phyloP scores from a whole-genome alignment of 176 grass and related monocot genomes.

The Chloris gayana region DNA sequence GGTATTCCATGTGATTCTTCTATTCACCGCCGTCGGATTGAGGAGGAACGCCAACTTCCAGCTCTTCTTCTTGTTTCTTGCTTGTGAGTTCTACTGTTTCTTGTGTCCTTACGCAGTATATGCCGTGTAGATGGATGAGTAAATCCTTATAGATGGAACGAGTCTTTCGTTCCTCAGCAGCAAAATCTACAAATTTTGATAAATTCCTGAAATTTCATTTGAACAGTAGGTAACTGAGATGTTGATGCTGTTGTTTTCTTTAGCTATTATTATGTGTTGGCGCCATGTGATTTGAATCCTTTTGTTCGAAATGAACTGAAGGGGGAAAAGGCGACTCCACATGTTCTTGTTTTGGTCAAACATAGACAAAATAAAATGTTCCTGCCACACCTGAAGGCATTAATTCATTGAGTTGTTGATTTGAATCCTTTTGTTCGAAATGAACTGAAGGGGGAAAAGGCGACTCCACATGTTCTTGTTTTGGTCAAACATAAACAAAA shows the following conservation, averaged over 20 bases:
- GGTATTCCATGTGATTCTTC: slow-evolving; percentile 53
- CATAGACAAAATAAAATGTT: background rate
- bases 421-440: background rate
- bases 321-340: background rate
- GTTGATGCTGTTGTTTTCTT: background rate
- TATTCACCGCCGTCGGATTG: slow-evolving; percentile 48
- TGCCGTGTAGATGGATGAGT: background rate
- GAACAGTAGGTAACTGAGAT: background rate
- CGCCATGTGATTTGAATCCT: background rate
- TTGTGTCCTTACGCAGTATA: background rate
- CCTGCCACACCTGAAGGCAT: background rate
- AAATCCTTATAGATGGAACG: background rate
- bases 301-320: background rate
- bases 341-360: background rate
- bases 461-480: background rate
- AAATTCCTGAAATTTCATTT: background rate
- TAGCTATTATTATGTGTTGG: background rate
- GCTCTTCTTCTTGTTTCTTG: slow-evolving; percentile 57
- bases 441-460: background rate
- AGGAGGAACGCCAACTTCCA: slow-evolving; percentile 67
- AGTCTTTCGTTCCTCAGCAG: background rate
- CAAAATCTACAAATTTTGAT: background rate
- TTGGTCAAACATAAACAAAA: background rate
- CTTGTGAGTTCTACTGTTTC: slow-evolving; percentile 50
- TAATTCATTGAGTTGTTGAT: background rate